A percentile compares a stretch with the other conserved stretches of the same genome.
phyloP scores from a whole-genome alignment of 306 rosid species.

The Trichosanthes truncata region DNA sequence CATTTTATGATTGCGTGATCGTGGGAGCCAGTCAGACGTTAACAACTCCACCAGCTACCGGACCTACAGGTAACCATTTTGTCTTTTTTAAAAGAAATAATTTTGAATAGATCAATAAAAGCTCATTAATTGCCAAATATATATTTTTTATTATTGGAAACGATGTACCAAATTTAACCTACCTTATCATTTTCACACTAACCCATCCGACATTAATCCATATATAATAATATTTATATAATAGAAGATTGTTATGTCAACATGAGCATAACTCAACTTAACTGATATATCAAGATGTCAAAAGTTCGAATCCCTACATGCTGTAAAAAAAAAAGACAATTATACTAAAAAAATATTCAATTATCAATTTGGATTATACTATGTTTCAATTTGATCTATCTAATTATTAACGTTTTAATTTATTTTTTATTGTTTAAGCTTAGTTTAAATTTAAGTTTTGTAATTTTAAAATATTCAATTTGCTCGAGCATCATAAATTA shows the following conservation, averaged over 20 bases:
- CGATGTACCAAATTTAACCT: background rate
- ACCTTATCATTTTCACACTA: background rate
- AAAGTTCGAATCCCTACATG: no score
- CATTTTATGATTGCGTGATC: background rate
- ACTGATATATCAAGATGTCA: no score
- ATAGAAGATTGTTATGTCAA: background rate
- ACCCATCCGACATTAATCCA: background rate
- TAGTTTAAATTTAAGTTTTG: no score
- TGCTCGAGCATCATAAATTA: no score
- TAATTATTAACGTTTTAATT: no score
- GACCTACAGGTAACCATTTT: slow-evolving; percentile 5
- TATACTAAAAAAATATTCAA: background rate
- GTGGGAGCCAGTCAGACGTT: slow-evolving; percentile 15
- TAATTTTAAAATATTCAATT: no score
- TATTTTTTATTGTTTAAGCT: no score
- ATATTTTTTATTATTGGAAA: background rate
- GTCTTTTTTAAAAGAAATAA: background rate
- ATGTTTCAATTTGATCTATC: no score
- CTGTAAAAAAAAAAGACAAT: no score
- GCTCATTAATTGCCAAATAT: background rate
- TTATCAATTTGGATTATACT: no score
- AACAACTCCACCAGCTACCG: slow-evolving; percentile 8
- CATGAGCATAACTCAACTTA: no score
- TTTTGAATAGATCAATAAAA: background rate
- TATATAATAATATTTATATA: background rate